Percentiles rank a stretch among this genome's conserved stretches.
phyloP scores from a whole-genome alignment of 306 rosid species.

The Abrus pulchellus region DNA sequence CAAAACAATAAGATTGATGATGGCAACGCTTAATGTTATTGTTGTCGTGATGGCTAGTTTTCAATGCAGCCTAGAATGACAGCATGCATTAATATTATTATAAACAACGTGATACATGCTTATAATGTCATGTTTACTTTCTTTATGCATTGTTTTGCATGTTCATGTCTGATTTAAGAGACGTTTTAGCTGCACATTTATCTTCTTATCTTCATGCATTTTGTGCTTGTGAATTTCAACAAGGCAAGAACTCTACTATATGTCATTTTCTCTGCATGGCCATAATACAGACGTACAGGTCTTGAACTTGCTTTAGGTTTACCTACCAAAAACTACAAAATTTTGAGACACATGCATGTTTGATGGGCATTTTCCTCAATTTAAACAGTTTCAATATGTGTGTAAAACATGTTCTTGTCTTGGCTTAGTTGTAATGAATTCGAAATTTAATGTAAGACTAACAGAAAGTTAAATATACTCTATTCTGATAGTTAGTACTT shows the following conservation, averaged over 20 bases:
- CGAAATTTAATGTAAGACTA: constrained; percentile 5
- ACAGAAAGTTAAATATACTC: not conserved
- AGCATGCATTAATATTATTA: constrained; percentile 16
- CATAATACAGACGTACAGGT: constrained; percentile 15
- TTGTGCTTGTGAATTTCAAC: constrained; percentile 51
- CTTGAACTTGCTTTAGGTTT: constrained; percentile 28
- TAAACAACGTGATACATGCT: not conserved
- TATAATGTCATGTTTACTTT: constrained; percentile 41
- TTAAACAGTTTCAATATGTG: constrained; percentile 23
- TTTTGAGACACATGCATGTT: constrained; percentile 7
- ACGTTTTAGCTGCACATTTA: constrained; percentile 14
- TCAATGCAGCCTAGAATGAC: constrained; percentile 23
- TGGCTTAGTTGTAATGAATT: not conserved
- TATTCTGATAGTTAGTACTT: not conserved
- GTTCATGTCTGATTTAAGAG: constrained; percentile 36
- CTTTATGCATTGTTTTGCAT: constrained; percentile 38
- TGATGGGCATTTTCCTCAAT: constrained; percentile 32
- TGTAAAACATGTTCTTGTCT: constrained; percentile 18
- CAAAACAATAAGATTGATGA: constrained; percentile 49
- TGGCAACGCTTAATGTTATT: constrained; percentile 32
- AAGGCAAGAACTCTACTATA: constrained; percentile 46
- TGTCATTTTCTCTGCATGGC: constrained; percentile 45
- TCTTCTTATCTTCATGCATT: constrained; percentile 50
- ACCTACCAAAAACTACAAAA: constrained; percentile 5
- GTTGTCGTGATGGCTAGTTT: constrained; percentile 56